Percentiles rank a stretch among this genome's conserved stretches.
Conservation (phyloP, 331 rosid genomes). For the Phaseolus coccineus region DNA sequence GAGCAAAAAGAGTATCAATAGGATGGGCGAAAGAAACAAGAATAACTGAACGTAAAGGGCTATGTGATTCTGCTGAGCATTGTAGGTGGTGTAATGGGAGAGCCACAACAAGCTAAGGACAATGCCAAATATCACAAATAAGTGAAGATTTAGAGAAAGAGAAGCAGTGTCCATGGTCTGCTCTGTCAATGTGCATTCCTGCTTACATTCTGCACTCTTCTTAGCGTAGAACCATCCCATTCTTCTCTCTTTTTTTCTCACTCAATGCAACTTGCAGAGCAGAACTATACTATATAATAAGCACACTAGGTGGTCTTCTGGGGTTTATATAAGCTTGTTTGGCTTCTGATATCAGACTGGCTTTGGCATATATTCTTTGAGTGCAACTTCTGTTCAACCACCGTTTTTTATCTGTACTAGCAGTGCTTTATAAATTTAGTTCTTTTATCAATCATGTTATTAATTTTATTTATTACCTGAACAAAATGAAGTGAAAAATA, state of each 20-base stretch:
- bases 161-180: slow-evolving; percentile 63
- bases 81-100: slow-evolving; percentile 57
- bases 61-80: slow-evolving; percentile 50
- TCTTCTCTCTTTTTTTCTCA: background rate
- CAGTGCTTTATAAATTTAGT: slow-evolving; percentile 48
- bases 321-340: slow-evolving; percentile 47
- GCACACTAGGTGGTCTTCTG: slow-evolving; percentile 3
- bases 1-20: slow-evolving; percentile 3
- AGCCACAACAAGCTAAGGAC: slow-evolving; percentile 74
- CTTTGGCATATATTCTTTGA: slow-evolving; percentile 85
- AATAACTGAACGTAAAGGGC: slow-evolving; percentile 13
- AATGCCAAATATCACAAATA: slow-evolving; percentile 72
- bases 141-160: slow-evolving; percentile 68
- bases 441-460: background rate
- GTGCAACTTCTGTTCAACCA: slow-evolving; percentile 52
- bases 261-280: slow-evolving; percentile 18
- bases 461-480: background rate
- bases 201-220: slow-evolving; percentile 55
- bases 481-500: background rate
- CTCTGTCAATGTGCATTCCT: slow-evolving; percentile 51
- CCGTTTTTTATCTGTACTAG: slow-evolving; percentile 34
- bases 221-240: slow-evolving; percentile 72
- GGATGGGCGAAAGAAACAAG: background rate
- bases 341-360: slow-evolving; percentile 44
- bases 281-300: background rate